These are phyloP conservation scores for Xylaria sp. DNA, from an alignment of 2,329 filamentous ascomycete species.

Conservation along the genomic window DNA sequence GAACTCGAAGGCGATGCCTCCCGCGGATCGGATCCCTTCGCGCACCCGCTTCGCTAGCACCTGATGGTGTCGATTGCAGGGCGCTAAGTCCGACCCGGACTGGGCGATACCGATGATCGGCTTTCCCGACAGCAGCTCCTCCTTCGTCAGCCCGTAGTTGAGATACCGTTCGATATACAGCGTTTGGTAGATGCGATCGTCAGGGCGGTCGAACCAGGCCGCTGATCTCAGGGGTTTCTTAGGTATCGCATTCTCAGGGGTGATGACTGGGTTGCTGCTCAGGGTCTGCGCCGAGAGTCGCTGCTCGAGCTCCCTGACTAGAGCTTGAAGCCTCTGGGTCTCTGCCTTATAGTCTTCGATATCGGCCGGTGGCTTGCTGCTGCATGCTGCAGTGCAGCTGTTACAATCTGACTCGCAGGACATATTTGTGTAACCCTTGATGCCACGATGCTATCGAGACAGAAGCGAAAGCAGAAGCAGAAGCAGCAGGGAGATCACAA, in stretches of 20 bases:
- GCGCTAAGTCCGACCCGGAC: slow-evolving; percentile 61
- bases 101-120: slow-evolving; percentile 65
- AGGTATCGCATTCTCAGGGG: slow-evolving; percentile 9
- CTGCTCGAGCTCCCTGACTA: slow-evolving; percentile 42
- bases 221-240: slow-evolving; percentile 37
- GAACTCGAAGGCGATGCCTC: slow-evolving; percentile 63
- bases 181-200: slow-evolving; percentile 57
- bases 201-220: slow-evolving; percentile 57
- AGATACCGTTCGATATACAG: slow-evolving; percentile 63
- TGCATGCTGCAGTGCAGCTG: slow-evolving; percentile 30
- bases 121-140: slow-evolving; percentile 61
- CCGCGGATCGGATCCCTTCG: slow-evolving; percentile 61
- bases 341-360: slow-evolving; percentile 47
- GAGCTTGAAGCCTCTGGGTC: slow-evolving; percentile 39
- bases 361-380: slow-evolving; percentile 35
- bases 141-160: slow-evolving; percentile 61
- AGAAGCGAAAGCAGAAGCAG: background rate
- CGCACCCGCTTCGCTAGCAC: slow-evolving; percentile 61
- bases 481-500: background rate
- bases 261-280: slow-evolving; percentile 20
- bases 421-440: slow-evolving; percentile 23
- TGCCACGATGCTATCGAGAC: background rate
- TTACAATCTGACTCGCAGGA: slow-evolving; percentile 38
- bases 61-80: slow-evolving; percentile 62
- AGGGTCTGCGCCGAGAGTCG: slow-evolving; percentile 32